Conservation (phyloP, 768 basidiomycete species). For the Tricholoma terreum region DNA sequence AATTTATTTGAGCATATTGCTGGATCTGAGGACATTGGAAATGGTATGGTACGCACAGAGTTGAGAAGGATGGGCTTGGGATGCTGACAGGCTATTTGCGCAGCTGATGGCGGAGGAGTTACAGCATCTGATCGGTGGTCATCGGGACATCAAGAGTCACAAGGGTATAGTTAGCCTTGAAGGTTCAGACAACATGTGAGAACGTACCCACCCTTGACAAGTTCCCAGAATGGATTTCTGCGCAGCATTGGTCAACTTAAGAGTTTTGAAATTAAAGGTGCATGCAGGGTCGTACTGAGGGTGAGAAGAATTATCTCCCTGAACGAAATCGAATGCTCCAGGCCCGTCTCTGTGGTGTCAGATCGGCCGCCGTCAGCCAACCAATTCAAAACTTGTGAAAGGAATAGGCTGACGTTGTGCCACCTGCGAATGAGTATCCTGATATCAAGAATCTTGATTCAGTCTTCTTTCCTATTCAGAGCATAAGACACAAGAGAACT, state of each 20-base stretch:
- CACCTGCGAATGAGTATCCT: constrained; percentile 78
- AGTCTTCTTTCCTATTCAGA: not conserved
- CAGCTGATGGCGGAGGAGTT: constrained; percentile 59
- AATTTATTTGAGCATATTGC: not conserved
- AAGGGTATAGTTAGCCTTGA: not conserved
- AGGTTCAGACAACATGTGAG: not conserved
- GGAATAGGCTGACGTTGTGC: constrained; percentile 59
- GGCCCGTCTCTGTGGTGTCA: constrained; percentile 63
- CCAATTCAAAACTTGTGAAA: constrained; percentile 1
- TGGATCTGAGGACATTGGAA: not conserved
- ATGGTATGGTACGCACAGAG: constrained; percentile 41
- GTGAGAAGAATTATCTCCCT: constrained; percentile 63
- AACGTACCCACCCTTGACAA: constrained; percentile 60
- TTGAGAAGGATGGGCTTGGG: constrained; percentile 81
- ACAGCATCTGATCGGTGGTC: constrained; percentile 41
- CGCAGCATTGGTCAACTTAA: not conserved
- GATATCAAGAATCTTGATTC: not conserved
- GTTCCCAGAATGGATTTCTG: constrained; percentile 78
- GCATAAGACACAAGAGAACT: not conserved
- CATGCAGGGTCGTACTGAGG: constrained; percentile 39
- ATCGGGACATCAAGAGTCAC: not conserved
- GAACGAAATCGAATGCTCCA: constrained; percentile 74
- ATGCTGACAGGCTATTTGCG: constrained; percentile 66
- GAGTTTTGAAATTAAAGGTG: not conserved
- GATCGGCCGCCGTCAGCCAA: not conserved